Conservation (phyloP, 495 filamentous ascomycete genomes). For the Sphaerosporella brunnea region DNA sequence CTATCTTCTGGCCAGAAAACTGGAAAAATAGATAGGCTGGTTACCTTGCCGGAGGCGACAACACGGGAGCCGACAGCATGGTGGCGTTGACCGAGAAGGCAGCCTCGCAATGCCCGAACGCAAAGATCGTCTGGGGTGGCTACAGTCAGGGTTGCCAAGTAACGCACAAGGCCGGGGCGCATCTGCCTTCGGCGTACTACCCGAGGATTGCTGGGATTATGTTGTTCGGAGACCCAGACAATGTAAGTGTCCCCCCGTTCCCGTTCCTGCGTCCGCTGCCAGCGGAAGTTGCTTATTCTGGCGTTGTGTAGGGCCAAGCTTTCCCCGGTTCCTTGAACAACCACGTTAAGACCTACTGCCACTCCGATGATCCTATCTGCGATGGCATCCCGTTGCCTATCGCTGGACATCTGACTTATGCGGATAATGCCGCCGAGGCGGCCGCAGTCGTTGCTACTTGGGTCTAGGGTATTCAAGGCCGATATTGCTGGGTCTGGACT, state of each 20-base stretch:
- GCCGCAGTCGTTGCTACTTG: conserved; percentile 10
- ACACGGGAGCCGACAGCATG: conserved; percentile 32
- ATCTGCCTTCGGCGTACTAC: conserved; percentile 31
- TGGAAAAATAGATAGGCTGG: conserved; percentile 25
- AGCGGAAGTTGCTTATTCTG: conserved; percentile 6
- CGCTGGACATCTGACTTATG: conserved; percentile 38
- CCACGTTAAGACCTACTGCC: conserved; percentile 37
- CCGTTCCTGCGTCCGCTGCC: conserved; percentile 7
- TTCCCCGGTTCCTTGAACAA: conserved; percentile 31
- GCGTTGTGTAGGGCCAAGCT: conserved; percentile 23
- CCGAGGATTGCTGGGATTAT: conserved; percentile 30
- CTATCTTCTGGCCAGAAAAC: too few species aligned
- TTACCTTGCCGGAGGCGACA: conserved; percentile 33
- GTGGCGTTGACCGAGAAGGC: conserved; percentile 33
- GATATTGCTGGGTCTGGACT: too few species aligned
- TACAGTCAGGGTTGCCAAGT: conserved; percentile 27
- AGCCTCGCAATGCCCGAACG: conserved; percentile 37
- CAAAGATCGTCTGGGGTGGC: conserved; percentile 42
- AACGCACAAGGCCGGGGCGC: conserved; percentile 11
- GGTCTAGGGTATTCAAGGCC: too few species aligned
- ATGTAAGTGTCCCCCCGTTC: conserved; percentile 1
- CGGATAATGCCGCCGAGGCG: conserved; percentile 8
- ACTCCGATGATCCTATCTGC: conserved; percentile 39
- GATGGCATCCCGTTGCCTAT: conserved; percentile 34
- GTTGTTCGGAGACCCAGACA: conserved; percentile 43